Evolutionary conservation across 1,284 basidiomycete species (phyloP).

Genomic region (Ustilago loliicola): DNA sequence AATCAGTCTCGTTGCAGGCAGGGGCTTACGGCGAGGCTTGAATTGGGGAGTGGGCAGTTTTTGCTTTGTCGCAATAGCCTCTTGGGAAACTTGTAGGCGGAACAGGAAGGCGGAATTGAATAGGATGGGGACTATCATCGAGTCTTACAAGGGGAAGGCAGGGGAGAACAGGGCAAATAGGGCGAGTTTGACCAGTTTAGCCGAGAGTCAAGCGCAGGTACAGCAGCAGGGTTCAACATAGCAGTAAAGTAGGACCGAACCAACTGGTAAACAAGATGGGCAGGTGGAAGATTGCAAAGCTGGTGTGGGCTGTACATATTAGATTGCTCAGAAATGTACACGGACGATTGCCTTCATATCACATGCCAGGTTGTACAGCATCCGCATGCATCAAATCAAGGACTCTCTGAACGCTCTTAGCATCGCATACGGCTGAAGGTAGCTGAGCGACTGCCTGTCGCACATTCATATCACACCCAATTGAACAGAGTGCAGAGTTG

Average conservation of each 20-base stretch:
- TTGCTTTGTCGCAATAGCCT: constrained; percentile 44
- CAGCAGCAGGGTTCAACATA: constrained; percentile 4
- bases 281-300: too few relatives aligned
- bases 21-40: constrained; percentile 45
- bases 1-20: constrained; percentile 47
- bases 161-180: constrained; percentile 12
- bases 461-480: background rate
- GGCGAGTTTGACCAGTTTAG: constrained; percentile 14
- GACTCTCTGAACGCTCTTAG: too few relatives aligned
- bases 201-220: background rate
- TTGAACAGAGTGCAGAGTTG: background rate
- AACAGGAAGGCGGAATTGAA: constrained; percentile 46
- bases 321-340: background rate
- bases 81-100: constrained; percentile 53
- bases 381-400: too few relatives aligned
- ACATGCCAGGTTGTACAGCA: too few relatives aligned
- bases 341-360: background rate
- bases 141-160: constrained; percentile 27
- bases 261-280: background rate
- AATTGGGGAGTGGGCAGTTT: constrained; percentile 61
- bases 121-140: constrained; percentile 54
- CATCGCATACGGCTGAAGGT: too few relatives aligned
- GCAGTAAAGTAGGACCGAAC: background rate
- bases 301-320: background rate
- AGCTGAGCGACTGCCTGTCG: background rate